Evolutionary conservation across 257 asterid genomes (phyloP), one percentile per base, ranked within the genome.

Genomic region (Nicotiana paniculata): DNA sequence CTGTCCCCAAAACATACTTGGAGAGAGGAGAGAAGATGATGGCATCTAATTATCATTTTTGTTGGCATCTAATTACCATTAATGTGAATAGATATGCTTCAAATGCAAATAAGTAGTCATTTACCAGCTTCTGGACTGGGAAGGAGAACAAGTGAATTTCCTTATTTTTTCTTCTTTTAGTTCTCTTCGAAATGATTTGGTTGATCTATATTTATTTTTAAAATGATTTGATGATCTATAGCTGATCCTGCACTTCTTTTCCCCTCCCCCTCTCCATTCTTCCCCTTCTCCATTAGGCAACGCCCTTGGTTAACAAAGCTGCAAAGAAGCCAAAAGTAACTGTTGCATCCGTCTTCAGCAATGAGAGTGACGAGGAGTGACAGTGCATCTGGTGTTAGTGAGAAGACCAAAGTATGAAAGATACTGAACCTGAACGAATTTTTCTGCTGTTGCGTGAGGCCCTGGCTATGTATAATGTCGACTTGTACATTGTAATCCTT

Each of bases 321-420:
- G 84, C 88, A 17, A 93, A 91, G 93, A 96, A 91, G 93, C 95
- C 93, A 12, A 96, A 91, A 88, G 89, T 76, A 53, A 78, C 91
- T n/a, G 83, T 92, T 85, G 96, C 97, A 77, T 90, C 97, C 2
- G 95, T 91, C 82, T 95, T 96, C 79, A 80, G 86, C 83, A 85
- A 91, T 32, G 97, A 91, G 39, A 96, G 98, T 69, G 99, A 96
- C 32, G 99, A 93, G 77, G 97, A 91, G 66, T 92, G 90, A 85
- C 54, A 59, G 76, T 35, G 65, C 64, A 82, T 62, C 80, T 26
- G 63, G 43, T 75, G 62, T 51, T 21, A 5, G 9, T 51, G 80
- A 43, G 51, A 75, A 75, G 80, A 75, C 63, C n/a, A 16, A 51
- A 26, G 80, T 3, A 51, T 26, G 63, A 8, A 13, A 75, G 80